A percentile compares a stretch with the other conserved stretches of the same genome.
Conservation (phyloP, 1,284 basidiomycete species). For the Thelephora terrestris region DNA sequence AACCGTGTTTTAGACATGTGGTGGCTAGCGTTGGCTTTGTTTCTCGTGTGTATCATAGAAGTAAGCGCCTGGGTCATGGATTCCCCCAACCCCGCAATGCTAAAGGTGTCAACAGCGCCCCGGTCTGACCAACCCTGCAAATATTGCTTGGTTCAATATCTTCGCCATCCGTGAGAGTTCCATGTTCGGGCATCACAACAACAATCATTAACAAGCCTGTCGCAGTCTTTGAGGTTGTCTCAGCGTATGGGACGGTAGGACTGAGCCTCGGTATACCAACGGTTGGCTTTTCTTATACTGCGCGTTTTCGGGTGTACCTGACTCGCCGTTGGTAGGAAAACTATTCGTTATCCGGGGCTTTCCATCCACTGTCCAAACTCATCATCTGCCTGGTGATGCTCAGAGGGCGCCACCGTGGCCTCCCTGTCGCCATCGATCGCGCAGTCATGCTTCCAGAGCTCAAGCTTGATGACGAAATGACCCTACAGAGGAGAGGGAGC, state of each 20-base stretch:
- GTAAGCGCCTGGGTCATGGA: conserved; percentile 26
- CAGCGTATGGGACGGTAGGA: conserved; percentile 62
- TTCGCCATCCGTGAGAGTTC: conserved; percentile 30
- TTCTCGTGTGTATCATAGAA: conserved; percentile 83
- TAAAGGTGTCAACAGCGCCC: conserved; percentile 33
- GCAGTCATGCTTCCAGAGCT: conserved; percentile 40
- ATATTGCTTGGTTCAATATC: conserved; percentile 53
- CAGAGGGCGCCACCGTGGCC: conserved; percentile 65
- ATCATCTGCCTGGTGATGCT: conserved; percentile 70
- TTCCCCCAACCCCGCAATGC: not conserved
- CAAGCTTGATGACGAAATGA: not conserved
- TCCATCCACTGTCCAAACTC: conserved; percentile 62
- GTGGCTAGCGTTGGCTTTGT: conserved; percentile 76
- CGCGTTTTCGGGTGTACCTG: not conserved
- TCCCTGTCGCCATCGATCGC: conserved; percentile 64
- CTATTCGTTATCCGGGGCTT: conserved; percentile 55
- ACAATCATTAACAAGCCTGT: not conserved
- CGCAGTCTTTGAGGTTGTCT: conserved; percentile 55
- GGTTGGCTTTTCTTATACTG: conserved; percentile 20
- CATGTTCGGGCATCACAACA: not conserved
- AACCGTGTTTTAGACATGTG: conserved; percentile 59
- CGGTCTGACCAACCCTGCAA: conserved; percentile 32
- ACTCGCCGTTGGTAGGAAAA: conserved; percentile 29
- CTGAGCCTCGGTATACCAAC: conserved; percentile 59
- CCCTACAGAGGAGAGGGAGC: not conserved